Percentiles rank a stretch among this genome's conserved stretches.
These are phyloP conservation scores for Tothia fuscella DNA, from an alignment of 2,329 filamentous ascomycete genomes.

Conservation along the genomic window DNA sequence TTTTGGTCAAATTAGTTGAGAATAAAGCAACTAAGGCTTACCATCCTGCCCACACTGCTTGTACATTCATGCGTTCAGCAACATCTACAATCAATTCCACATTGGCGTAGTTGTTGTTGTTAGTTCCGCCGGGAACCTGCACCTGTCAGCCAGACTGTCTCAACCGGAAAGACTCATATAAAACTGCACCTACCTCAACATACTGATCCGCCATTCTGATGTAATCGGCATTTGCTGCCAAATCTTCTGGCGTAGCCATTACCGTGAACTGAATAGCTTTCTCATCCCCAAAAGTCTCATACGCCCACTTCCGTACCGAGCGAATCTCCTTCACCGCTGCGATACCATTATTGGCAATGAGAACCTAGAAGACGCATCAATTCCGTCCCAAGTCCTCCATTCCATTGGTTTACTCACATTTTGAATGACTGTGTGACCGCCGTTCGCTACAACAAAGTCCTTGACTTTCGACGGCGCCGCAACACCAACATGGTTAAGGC, in stretches of 20 bases:
- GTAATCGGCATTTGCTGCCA: slow-evolving; percentile 96
- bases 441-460: slow-evolving; percentile 82
- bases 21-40: slow-evolving; percentile 33
- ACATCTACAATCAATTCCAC: slow-evolving; percentile 98
- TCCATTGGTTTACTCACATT: slow-evolving; percentile 45
- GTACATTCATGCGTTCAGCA: slow-evolving; percentile 95
- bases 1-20: neutral
- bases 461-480: slow-evolving; percentile 80
- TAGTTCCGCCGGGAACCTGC: slow-evolving; percentile 86
- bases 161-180: slow-evolving; percentile 10
- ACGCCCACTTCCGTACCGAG: slow-evolving; percentile 99
- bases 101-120: slow-evolving; percentile 99
- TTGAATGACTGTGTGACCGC: slow-evolving; percentile 95
- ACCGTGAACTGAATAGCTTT: slow-evolving; percentile 97
- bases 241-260: slow-evolving; percentile 97
- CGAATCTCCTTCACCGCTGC: slow-evolving; percentile 98
- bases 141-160: slow-evolving; percentile 14
- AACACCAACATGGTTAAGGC: slow-evolving; percentile 75
- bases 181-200: slow-evolving; percentile 56
- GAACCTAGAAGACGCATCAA: slow-evolving; percentile 48
- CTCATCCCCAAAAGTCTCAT: slow-evolving; percentile 98
- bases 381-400: neutral
- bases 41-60: slow-evolving; percentile 99
- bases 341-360: slow-evolving; percentile 99
- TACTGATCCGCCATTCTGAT: slow-evolving; percentile 99